Percentiles rank a stretch among this genome's conserved stretches.
These are phyloP conservation scores for Fusarium heterosporum DNA, from an alignment of 2,329 filamentous ascomycete species.

Conservation along the genomic window DNA sequence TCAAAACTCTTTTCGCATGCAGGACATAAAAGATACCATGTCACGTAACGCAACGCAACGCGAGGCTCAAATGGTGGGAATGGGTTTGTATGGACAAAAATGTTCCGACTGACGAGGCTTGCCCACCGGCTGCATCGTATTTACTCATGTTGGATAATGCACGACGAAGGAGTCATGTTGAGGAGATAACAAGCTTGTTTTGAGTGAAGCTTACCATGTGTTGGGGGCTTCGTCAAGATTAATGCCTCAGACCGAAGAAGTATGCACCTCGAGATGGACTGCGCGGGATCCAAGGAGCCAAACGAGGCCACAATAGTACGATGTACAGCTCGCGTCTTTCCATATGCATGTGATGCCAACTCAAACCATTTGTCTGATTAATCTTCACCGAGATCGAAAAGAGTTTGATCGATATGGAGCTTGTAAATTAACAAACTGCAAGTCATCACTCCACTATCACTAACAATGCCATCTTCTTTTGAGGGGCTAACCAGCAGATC, in stretches of 20 bases:
- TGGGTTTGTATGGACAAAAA: slow-evolving; percentile 36
- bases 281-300: slow-evolving; percentile 16
- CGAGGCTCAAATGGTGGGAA: slow-evolving; percentile 27
- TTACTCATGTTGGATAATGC: slow-evolving; percentile 8
- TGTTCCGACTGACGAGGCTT: slow-evolving; percentile 38
- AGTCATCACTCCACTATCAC: slow-evolving; percentile 18
- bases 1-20: slow-evolving; percentile 36
- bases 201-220: neutral
- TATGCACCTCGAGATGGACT: slow-evolving; percentile 32
- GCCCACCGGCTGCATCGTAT: slow-evolving; percentile 35
- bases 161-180: slow-evolving; percentile 19
- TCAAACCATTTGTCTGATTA: slow-evolving; percentile 19
- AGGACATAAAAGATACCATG: slow-evolving; percentile 31
- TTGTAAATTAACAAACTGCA: slow-evolving; percentile 9
- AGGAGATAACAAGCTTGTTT: slow-evolving; percentile 23
- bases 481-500: slow-evolving; percentile 31
- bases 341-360: slow-evolving; percentile 12
- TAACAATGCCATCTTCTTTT: slow-evolving; percentile 7
- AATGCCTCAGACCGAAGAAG: slow-evolving; percentile 33
- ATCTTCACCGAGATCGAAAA: slow-evolving; percentile 29
- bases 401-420: slow-evolving; percentile 27
- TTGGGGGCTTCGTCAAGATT: neutral
- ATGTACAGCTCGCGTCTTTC: slow-evolving; percentile 41
- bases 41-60: slow-evolving; percentile 25
- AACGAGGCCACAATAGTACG: slow-evolving; percentile 34